Percentiles rank a stretch among this genome's conserved stretches.
These are phyloP conservation scores for Ascocoryne sarcoides DNA, from an alignment of 2,329 filamentous ascomycete genomes.

Conservation along the genomic window DNA sequence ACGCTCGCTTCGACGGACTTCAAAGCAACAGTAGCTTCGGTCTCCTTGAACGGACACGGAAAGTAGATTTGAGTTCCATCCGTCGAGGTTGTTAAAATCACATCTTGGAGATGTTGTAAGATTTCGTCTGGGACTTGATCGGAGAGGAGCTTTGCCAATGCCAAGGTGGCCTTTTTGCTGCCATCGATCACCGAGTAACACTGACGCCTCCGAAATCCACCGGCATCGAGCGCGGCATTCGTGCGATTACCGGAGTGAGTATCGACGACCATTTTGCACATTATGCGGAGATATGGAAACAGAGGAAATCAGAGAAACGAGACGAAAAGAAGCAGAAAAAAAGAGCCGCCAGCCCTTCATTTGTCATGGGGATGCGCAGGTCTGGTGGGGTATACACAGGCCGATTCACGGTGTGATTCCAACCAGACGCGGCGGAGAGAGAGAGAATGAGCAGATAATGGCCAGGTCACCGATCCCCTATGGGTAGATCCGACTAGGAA, in stretches of 20 bases:
- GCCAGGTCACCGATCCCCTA: not conserved
- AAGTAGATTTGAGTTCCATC: conserved; percentile 32
- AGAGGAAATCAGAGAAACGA: not conserved
- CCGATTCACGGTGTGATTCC: too few relatives aligned
- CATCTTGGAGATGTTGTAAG: conserved; percentile 16
- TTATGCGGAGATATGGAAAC: not conserved
- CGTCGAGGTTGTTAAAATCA: conserved; percentile 19
- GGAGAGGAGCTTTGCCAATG: conserved; percentile 10
- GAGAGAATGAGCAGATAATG: not conserved
- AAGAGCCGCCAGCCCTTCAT: not conserved
- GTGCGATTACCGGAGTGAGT: not conserved
- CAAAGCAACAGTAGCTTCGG: conserved; percentile 35
- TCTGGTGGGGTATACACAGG: too few relatives aligned
- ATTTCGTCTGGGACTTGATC: conserved; percentile 19
- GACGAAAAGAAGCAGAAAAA: conserved; percentile 1
- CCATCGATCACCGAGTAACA: conserved; percentile 23
- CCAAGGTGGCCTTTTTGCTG: conserved; percentile 16
- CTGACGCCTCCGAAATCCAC: not conserved
- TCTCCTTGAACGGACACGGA: conserved; percentile 40
- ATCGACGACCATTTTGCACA: not conserved
- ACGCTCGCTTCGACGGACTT: conserved; percentile 39
- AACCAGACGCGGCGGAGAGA: too few relatives aligned
- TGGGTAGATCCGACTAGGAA: too few relatives aligned
- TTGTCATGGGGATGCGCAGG: too few relatives aligned
- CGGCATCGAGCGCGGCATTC: conserved; percentile 4